These are phyloP conservation scores for Candida tetrigidarum DNA, from an alignment of 1,139 yeast genomes.

Conservation along the genomic window DNA sequence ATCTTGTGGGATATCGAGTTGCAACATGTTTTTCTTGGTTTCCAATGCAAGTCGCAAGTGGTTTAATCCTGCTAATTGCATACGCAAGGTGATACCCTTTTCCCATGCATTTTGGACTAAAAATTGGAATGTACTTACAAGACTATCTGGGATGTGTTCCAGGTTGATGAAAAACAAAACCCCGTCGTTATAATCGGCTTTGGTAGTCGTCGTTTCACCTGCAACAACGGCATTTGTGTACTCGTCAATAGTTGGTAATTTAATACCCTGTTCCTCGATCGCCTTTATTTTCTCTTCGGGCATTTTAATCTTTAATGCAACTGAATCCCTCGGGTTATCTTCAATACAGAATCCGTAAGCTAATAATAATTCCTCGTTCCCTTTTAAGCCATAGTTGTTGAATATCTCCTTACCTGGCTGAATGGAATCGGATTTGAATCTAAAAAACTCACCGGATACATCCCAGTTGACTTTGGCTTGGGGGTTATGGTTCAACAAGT, in stretches of 20 bases:
- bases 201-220: conserved; percentile 13
- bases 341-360: conserved; percentile 74
- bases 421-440: conserved; percentile 32
- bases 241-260: conserved; percentile 50
- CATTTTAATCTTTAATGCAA: conserved; percentile 58
- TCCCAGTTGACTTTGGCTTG: conserved; percentile 70
- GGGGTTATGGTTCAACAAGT: conserved; percentile 73
- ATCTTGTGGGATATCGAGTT: conserved; percentile 13
- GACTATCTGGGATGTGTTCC: conserved; percentile 46
- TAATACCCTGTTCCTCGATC: conserved; percentile 42
- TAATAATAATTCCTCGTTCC: conserved; percentile 73
- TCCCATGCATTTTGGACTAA: conserved; percentile 53
- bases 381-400: conserved; percentile 87
- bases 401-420: conserved; percentile 52
- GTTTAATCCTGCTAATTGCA: conserved; percentile 62
- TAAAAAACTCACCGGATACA: conserved; percentile 27
- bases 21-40: conserved; percentile 38
- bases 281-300: conserved; percentile 39
- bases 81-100: conserved; percentile 45
- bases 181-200: conserved; percentile 37
- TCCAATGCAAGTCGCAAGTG: conserved; percentile 58
- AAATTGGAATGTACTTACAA: conserved; percentile 56
- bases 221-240: conserved; percentile 47
- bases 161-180: conserved; percentile 45
- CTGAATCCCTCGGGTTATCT: conserved; percentile 64